phyloP scores from a whole-genome alignment of 805 yeast genomes.

The Metschnikowia reukaufii region DNA sequence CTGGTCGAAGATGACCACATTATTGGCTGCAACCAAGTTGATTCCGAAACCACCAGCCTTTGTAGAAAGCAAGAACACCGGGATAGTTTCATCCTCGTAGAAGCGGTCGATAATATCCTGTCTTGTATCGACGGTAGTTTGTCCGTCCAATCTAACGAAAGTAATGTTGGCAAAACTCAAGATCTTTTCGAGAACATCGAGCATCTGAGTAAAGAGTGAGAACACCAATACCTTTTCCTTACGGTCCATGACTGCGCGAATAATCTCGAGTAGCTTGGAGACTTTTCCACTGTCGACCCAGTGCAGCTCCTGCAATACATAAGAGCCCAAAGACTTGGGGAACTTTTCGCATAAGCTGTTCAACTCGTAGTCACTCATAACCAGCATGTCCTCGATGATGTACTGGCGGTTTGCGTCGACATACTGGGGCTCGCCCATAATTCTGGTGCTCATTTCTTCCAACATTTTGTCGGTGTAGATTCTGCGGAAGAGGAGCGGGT shows the following conservation, averaged over 20 bases:
- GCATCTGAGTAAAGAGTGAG: slow-evolving; percentile 88
- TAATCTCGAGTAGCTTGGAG: slow-evolving; percentile 50
- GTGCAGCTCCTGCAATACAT: slow-evolving; percentile 51
- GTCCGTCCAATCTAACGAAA: slow-evolving; percentile 89
- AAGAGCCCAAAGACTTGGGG: slow-evolving; percentile 60
- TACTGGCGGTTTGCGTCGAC: slow-evolving; percentile 71
- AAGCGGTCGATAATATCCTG: slow-evolving; percentile 89
- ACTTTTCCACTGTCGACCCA: slow-evolving; percentile 78
- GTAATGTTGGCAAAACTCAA: slow-evolving; percentile 62
- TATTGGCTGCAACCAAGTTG: slow-evolving; percentile 91
- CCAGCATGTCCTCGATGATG: slow-evolving; percentile 91
- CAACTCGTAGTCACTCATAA: slow-evolving; percentile 90
- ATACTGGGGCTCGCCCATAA: slow-evolving; percentile 81
- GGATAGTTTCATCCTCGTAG: slow-evolving; percentile 76
- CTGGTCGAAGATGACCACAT: slow-evolving; percentile 88
- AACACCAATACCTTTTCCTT: slow-evolving; percentile 76
- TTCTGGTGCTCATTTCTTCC: slow-evolving; percentile 68
- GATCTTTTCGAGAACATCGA: slow-evolving; percentile 82
- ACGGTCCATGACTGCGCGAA: slow-evolving; percentile 57
- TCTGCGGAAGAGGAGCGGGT: slow-evolving; percentile 80
- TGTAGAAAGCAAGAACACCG: slow-evolving; percentile 85
- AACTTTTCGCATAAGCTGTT: slow-evolving; percentile 71
- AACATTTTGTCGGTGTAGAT: slow-evolving; percentile 57
- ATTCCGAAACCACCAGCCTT: slow-evolving; percentile 99
- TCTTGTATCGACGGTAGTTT: slow-evolving; percentile 87